Evolutionary conservation across 2,329 filamentous ascomycete species (phyloP), one percentile per base, ranked within the genome.

Genomic region (Aspergillus sp.): DNA sequence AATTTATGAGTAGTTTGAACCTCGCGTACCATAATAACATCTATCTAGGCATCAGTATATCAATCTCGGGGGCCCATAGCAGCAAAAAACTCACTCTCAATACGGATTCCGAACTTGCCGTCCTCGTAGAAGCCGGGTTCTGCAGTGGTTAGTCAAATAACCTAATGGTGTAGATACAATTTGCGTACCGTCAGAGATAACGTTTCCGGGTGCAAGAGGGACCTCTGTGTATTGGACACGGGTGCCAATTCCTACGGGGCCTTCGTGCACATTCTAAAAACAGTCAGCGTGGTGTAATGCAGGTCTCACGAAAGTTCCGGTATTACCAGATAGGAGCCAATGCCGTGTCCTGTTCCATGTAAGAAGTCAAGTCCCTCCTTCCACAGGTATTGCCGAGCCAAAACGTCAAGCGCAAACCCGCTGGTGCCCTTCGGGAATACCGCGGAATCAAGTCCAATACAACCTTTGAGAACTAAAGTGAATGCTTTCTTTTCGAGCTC

Each of bases 41-140:
- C 79, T 82, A 62, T 23, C 21, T 43, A 11, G n/a, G 19, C 8
- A 15, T 57, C 52, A 44, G 31, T 12, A 52, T 2, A 14, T 43
- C 56, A 15, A 57, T 35, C 57, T 63, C 23, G 23, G 23, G 8
- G 4, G 14, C 11, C 8, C 17, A 23, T 11, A 14, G 9, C 31
- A 27, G 19, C 17, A 47, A 50, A 27, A 11, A 31, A 58, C 78
- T 68, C 66, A 82, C 79, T 99, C 77, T 99, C 95, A 68, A 97
- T 97, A 17, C 95, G 89, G 65, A 99, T 95, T 17, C 95, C 95
- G 70, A 96, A 99, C 40, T 87, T 87, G 48, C 92, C 93, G 68
- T 99, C 95, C 74, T 98, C 93, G 73, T 99, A 99, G 78, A 93
- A 99, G 31, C 95, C 95, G 2, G 95, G 95, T 75, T 99, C 92